phyloP scores from a whole-genome alignment of 2,329 filamentous ascomycete species.

The Ophiostoma fasciatum region DNA sequence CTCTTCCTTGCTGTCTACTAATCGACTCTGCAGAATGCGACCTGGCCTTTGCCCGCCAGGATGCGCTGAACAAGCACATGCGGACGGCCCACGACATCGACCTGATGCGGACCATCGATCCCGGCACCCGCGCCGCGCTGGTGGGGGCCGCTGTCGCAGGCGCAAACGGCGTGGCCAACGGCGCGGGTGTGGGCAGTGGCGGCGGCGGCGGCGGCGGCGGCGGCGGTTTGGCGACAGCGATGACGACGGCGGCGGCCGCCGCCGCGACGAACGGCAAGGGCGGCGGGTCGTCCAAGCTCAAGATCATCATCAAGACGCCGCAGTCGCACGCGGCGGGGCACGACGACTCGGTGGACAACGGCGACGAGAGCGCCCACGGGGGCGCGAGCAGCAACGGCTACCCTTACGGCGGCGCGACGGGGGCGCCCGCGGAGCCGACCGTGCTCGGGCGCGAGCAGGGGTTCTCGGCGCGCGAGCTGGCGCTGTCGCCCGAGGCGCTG shows the following conservation, averaged over 20 bases:
- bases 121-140: conserved; percentile 56
- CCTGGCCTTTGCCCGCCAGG: conserved; percentile 86
- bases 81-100: conserved; percentile 97
- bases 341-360: conserved; percentile 32
- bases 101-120: conserved; percentile 65
- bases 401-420: conserved; percentile 24
- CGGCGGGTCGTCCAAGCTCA: conserved; percentile 34
- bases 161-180: background rate
- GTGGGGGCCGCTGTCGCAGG: conserved; percentile 16
- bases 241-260: no score
- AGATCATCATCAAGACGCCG: conserved; percentile 48
- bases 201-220: background rate
- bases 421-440: conserved; percentile 37
- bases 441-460: conserved; percentile 39
- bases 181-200: background rate
- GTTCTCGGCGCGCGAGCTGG: conserved; percentile 51
- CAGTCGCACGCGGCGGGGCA: conserved; percentile 42
- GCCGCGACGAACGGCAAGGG: conserved; percentile 18
- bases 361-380: conserved; percentile 8
- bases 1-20: conserved; percentile 6
- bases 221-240: no score
- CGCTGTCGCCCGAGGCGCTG: conserved; percentile 42
- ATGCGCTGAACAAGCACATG: conserved; percentile 96
- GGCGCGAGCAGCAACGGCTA: conserved; percentile 34
- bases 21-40: conserved; percentile 61